These are phyloP conservation scores for Calocera cornea DNA, from an alignment of 768 basidiomycete genomes.

Conservation along the genomic window DNA sequence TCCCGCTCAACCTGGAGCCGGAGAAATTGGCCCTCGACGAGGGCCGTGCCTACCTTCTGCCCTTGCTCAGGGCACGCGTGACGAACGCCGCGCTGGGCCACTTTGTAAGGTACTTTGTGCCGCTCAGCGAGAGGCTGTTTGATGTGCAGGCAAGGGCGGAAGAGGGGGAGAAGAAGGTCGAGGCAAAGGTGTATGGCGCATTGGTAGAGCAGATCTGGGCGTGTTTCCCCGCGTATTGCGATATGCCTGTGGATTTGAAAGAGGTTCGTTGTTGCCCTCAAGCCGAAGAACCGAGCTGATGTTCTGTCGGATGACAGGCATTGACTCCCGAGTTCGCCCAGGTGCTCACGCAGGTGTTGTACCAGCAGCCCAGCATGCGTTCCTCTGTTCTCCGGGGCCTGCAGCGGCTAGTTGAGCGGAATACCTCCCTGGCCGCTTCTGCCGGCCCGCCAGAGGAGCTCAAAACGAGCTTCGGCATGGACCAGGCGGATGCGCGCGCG, in stretches of 20 bases:
- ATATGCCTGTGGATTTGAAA: conserved; percentile 58
- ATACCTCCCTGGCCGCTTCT: conserved; percentile 39
- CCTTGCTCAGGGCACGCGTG: conserved; percentile 59
- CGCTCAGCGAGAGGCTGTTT: conserved; percentile 87
- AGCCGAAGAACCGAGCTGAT: neutral
- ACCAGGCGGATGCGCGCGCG: conserved; percentile 43
- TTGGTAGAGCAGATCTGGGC: conserved; percentile 89
- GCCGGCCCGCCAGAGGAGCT: conserved; percentile 27
- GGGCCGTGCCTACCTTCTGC: conserved; percentile 83
- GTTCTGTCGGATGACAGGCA: conserved; percentile 35
- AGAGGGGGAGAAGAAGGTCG: conserved; percentile 44
- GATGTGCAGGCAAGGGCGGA: conserved; percentile 72
- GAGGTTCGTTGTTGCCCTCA: conserved; percentile 33
- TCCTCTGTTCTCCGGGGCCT: conserved; percentile 70
- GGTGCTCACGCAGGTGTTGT: conserved; percentile 86
- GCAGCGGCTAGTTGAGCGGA: conserved; percentile 70
- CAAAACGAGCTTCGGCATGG: conserved; percentile 33
- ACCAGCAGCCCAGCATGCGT: conserved; percentile 73
- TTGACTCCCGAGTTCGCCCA: conserved; percentile 68
- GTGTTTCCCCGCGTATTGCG: conserved; percentile 82
- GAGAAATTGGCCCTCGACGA: conserved; percentile 57
- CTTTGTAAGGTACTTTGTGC: conserved; percentile 84
- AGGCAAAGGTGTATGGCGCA: conserved; percentile 92
- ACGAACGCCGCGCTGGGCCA: conserved; percentile 67
- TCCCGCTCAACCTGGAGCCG: conserved; percentile 82